phyloP scores from a whole-genome alignment of 2,329 filamentous ascomycete genomes.

The Cytospora schulzeri region DNA sequence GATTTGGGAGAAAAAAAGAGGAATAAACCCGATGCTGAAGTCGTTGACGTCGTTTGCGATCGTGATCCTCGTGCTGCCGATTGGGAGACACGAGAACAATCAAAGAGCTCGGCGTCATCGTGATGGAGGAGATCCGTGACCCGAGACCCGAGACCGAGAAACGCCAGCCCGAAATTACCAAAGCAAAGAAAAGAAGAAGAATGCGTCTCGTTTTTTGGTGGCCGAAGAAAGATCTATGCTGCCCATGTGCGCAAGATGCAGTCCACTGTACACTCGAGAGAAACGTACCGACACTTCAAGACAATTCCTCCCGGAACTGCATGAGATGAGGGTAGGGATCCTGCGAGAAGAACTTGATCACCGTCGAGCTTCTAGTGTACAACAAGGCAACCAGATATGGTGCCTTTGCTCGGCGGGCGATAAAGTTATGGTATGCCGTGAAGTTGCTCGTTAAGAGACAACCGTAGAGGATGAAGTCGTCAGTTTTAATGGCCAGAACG shows the following conservation, averaged over 20 bases:
- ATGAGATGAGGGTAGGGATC: conserved; percentile 13
- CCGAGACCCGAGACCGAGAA: conserved; percentile 8
- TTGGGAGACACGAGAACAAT: conserved; percentile 7
- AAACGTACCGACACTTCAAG: conserved; percentile 7
- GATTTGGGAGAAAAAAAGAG: conserved; percentile 13
- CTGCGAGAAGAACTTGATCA: conserved; percentile 20
- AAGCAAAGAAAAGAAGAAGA: conserved; percentile 12
- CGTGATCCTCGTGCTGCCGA: conserved; percentile 15
- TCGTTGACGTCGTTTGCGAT: conserved; percentile 28
- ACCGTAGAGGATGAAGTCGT: conserved; percentile 26
- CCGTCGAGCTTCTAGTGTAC: conserved; percentile 27
- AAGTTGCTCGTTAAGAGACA: conserved; percentile 34
- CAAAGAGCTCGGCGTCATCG: conserved; percentile 17
- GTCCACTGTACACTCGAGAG: conserved; percentile 22
- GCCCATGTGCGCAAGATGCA: conserved; percentile 22
- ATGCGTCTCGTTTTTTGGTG: conserved; percentile 23
- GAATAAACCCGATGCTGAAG: conserved; percentile 16
- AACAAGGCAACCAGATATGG: conserved; percentile 24
- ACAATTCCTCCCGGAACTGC: conserved; percentile 10
- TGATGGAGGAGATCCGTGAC: not conserved
- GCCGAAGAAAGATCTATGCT: conserved; percentile 27
- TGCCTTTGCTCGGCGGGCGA: conserved; percentile 27
- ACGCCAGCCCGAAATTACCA: conserved; percentile 17
- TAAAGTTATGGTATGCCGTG: conserved; percentile 26
- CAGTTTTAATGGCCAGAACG: conserved; percentile 20